Evolutionary conservation across 106 monocot genomes (phyloP).

Genomic region (Ottelia alismoides): DNA sequence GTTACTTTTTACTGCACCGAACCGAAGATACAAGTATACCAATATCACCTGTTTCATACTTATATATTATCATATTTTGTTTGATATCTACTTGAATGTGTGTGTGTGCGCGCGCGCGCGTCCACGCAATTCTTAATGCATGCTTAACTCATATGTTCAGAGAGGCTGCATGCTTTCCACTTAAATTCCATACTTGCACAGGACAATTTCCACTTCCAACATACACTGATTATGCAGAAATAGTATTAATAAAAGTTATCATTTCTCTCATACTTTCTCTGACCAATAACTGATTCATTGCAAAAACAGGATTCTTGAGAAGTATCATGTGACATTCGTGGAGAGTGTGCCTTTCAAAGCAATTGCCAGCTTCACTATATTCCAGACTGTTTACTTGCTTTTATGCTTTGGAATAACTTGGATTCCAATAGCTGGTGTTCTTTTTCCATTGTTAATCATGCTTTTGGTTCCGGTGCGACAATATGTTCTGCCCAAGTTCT

Average conservation of each 20-base stretch:
- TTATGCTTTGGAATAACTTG: slow-evolving; percentile 36
- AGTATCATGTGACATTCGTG: slow-evolving; percentile 26
- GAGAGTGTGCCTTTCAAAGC: slow-evolving; percentile 29
- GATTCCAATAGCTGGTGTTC: slow-evolving; percentile 33
- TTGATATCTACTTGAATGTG: background rate
- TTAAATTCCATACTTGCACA: background rate
- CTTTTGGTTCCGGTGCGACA: slow-evolving; percentile 28
- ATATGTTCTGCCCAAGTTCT: slow-evolving; percentile 29
- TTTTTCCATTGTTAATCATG: slow-evolving; percentile 36
- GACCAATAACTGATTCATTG: background rate
- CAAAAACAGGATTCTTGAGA: slow-evolving; percentile 16
- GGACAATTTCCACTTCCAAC: too few relatives aligned
- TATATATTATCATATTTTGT: background rate
- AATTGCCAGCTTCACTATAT: slow-evolving; percentile 19
- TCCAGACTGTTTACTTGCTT: slow-evolving; percentile 30
- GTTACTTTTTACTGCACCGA: slow-evolving; percentile 29
- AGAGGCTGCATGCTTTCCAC: background rate
- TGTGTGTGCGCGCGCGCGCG: background rate
- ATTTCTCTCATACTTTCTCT: too few relatives aligned
- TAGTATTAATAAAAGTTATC: too few relatives aligned
- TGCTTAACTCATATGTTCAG: background rate
- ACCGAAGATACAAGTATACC: slow-evolving; percentile 27
- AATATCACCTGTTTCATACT: background rate
- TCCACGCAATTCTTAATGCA: too few relatives aligned
- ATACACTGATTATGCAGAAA: too few relatives aligned